phyloP scores from a whole-genome alignment of 306 rosid genomes.

The Fragaria nilgerrensis region DNA sequence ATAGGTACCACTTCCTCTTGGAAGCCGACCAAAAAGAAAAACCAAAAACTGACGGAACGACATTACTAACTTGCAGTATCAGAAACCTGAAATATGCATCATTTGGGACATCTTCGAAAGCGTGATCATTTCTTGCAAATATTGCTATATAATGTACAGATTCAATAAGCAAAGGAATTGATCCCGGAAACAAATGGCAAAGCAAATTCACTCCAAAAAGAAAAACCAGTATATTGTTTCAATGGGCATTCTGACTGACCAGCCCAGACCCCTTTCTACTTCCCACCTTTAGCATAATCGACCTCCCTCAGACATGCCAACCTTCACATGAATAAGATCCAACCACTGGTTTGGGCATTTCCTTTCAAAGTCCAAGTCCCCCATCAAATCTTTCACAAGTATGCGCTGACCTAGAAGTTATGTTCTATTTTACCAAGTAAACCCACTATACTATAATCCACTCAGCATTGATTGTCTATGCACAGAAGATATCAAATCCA shows the following conservation, averaged over 20 bases:
- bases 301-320: neutral
- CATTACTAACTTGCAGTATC: neutral
- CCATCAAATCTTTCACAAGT: constrained; percentile 2
- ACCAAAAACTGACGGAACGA: neutral
- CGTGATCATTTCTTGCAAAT: constrained; percentile 21
- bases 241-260: constrained; percentile 5
- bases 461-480: neutral
- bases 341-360: constrained; percentile 10
- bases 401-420: constrained; percentile 7
- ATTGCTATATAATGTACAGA: constrained; percentile 46
- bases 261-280: constrained; percentile 3
- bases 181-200: constrained; percentile 33
- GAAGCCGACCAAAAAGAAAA: neutral
- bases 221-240: constrained; percentile 20
- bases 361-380: constrained; percentile 10
- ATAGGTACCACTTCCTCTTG: neutral
- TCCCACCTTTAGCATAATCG: constrained; percentile 9
- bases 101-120: neutral
- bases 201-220: constrained; percentile 33
- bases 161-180: constrained; percentile 27
- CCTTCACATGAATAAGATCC: constrained; percentile 4
- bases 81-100: neutral
- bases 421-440: constrained; percentile 5
- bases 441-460: constrained; percentile 15
- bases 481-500: constrained; percentile 18